Evolutionary conservation across 1,284 basidiomycete genomes (phyloP).

Genomic region (Ceratorhiza oryzae-sativae): DNA sequence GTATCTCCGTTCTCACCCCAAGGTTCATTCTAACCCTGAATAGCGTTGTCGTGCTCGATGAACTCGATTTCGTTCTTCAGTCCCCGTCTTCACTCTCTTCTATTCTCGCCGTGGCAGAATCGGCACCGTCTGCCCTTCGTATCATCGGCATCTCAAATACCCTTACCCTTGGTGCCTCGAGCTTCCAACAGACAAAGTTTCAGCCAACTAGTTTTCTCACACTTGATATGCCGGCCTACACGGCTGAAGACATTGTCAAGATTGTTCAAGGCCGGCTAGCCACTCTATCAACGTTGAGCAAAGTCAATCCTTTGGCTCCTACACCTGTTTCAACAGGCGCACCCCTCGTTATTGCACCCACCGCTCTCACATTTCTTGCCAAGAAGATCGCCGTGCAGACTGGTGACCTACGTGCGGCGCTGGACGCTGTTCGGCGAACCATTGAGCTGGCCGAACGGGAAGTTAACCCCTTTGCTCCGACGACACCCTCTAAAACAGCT

Average conservation of each 20-base stretch:
- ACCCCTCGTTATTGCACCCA: constrained; percentile 65
- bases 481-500: constrained; percentile 34
- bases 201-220: constrained; percentile 53
- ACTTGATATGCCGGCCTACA: constrained; percentile 78
- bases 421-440: constrained; percentile 77
- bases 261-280: constrained; percentile 69
- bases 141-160: constrained; percentile 83
- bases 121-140: constrained; percentile 60
- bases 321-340: constrained; percentile 42
- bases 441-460: constrained; percentile 65
- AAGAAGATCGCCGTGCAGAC: constrained; percentile 80
- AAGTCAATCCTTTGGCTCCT: constrained; percentile 42
- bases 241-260: constrained; percentile 66
- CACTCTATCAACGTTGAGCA: constrained; percentile 50
- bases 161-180: constrained; percentile 72
- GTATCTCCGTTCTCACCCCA: constrained; percentile 44
- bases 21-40: constrained; percentile 3
- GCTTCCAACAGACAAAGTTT: constrained; percentile 41
- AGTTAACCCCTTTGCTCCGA: constrained; percentile 28
- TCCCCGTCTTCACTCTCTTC: constrained; percentile 62
- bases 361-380: constrained; percentile 69
- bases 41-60: constrained; percentile 78
- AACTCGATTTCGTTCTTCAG: constrained; percentile 74
- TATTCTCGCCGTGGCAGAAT: constrained; percentile 68
- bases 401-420: constrained; percentile 76